Evolutionary conservation across 345 rosid species (phyloP).

Genomic region (Theobroma cacao): DNA sequence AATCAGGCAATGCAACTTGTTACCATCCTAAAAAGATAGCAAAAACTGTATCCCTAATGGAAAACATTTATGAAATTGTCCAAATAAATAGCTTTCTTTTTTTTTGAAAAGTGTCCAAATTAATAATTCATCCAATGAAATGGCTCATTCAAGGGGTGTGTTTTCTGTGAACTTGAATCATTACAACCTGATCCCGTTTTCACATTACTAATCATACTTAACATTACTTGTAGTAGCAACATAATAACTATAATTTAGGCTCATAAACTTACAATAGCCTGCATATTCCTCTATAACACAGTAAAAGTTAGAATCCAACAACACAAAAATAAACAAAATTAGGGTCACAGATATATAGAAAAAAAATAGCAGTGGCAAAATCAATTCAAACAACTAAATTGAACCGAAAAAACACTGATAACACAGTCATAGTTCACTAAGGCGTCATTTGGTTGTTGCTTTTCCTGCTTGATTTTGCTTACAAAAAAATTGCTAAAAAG

Average conservation of each 20-base stretch:
- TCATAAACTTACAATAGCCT: not conserved
- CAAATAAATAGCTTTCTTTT: not conserved
- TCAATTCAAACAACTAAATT: not conserved
- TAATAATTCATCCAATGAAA: not conserved
- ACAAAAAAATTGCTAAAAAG: not conserved
- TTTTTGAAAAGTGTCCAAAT: not conserved
- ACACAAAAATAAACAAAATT: no score
- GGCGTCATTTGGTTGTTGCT: not conserved
- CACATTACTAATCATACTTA: not conserved
- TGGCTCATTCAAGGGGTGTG: not conserved
- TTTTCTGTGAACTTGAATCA: not conserved
- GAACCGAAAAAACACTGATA: not conserved
- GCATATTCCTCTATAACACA: not conserved
- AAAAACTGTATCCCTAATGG: no score
- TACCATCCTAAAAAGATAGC: not conserved
- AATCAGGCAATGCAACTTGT: not conserved
- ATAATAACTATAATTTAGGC: not conserved
- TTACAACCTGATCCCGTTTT: not conserved
- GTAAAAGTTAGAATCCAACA: not conserved
- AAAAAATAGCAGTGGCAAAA: not conserved
- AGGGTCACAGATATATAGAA: no score
- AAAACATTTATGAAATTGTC: not conserved
- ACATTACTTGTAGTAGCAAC: not conserved
- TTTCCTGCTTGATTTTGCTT: not conserved
- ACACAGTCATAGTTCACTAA: not conserved